Evolutionary conservation across 179 eudicot genomes (phyloP).

Genomic region (Heliamphora pulchella): DNA sequence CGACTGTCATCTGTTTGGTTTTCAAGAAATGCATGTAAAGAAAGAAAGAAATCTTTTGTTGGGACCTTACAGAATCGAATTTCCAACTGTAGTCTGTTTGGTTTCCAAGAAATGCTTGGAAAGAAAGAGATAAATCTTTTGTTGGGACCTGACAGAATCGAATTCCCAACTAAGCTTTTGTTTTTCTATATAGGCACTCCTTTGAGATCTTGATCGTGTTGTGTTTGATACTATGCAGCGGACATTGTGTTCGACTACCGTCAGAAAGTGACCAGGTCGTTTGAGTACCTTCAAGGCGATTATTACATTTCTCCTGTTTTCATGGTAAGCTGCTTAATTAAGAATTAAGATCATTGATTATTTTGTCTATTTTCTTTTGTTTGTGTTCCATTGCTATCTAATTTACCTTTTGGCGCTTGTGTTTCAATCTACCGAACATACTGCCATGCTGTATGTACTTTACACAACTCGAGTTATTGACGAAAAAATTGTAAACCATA

Average conservation of each 20-base stretch:
- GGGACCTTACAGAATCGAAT: background rate
- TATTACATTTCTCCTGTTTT: conserved; percentile 89
- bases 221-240: conserved; percentile 41
- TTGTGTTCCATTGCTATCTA: background rate
- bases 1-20: background rate
- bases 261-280: conserved; percentile 82
- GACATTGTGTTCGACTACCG: conserved; percentile 97
- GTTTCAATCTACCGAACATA: background rate
- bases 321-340: conserved; percentile 45
- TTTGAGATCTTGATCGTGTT: background rate
- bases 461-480: background rate
- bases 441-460: background rate
- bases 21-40: background rate
- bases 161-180: background rate
- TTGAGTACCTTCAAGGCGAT: conserved; percentile 90
- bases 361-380: background rate
- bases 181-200: no score
- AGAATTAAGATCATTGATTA: background rate
- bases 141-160: background rate
- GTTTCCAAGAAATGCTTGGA: no score
- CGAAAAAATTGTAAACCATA: background rate
- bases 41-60: background rate
- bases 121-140: no score
- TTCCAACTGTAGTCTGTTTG: background rate
- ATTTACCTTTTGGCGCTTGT: background rate